These are phyloP conservation scores for Saccharomyces hybrid DNA, from an alignment of 1,139 yeast species.

Conservation along the genomic window DNA sequence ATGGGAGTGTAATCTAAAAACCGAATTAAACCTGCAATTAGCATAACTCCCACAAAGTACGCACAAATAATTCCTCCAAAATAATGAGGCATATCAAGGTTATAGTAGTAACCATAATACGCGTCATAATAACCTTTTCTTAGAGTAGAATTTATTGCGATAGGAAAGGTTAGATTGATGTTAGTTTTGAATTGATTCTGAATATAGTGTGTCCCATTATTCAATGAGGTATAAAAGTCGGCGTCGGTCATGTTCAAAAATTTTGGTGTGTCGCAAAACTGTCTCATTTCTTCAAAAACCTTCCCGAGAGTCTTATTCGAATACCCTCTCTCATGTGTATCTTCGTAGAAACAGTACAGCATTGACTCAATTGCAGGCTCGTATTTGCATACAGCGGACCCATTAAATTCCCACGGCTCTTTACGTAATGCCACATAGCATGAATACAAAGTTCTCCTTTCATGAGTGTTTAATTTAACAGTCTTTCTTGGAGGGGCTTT, in stretches of 20 bases:
- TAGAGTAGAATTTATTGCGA: slow-evolving; percentile 8
- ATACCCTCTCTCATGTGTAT: slow-evolving; percentile 8
- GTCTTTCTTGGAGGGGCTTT: not conserved
- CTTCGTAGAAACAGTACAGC: slow-evolving; percentile 16
- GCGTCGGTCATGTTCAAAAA: slow-evolving; percentile 9
- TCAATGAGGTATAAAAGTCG: slow-evolving; percentile 10
- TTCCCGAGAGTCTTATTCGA: slow-evolving; percentile 8
- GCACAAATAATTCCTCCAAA: slow-evolving; percentile 11
- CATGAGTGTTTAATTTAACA: not conserved
- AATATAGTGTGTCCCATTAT: slow-evolving; percentile 14
- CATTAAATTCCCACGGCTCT: not conserved
- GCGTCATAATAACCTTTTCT: slow-evolving; percentile 12
- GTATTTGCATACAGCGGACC: slow-evolving; percentile 14
- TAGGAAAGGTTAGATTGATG: slow-evolving; percentile 9
- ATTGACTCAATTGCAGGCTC: slow-evolving; percentile 21
- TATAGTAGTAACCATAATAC: slow-evolving; percentile 14
- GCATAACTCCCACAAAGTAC: slow-evolving; percentile 13
- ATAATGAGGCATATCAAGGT: slow-evolving; percentile 16
- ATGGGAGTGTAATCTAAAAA: slow-evolving; percentile 12
- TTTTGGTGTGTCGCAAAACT: slow-evolving; percentile 9
- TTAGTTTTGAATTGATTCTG: slow-evolving; percentile 1
- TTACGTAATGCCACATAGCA: not conserved
- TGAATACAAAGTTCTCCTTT: not conserved
- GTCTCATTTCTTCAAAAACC: slow-evolving; percentile 10
- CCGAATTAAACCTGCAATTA: slow-evolving; percentile 8